Evolutionary conservation across 805 yeast genomes (phyloP).

Genomic region (Metschnikowia peoriensis): DNA sequence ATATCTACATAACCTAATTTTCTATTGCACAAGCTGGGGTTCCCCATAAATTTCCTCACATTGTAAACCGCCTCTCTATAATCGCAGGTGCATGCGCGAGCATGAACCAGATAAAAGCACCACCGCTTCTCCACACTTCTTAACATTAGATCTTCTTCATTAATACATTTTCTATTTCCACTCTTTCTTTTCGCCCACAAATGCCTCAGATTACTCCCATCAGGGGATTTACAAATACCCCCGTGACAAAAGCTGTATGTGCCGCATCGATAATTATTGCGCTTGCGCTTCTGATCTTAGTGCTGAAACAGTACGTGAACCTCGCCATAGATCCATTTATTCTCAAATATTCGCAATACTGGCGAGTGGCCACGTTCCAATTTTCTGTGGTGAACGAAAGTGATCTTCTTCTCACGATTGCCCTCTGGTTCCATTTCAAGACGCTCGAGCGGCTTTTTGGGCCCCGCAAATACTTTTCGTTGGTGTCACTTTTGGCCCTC

Average conservation of each 20-base stretch:
- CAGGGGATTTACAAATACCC: slow-evolving; percentile 42
- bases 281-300: slow-evolving; percentile 42
- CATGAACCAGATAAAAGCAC: background rate
- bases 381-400: slow-evolving; percentile 57
- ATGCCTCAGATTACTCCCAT: slow-evolving; percentile 44
- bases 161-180: too few relatives aligned
- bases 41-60: too few relatives aligned
- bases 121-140: background rate
- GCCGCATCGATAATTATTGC: slow-evolving; percentile 36
- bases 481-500: slow-evolving; percentile 41
- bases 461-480: slow-evolving; percentile 49
- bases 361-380: slow-evolving; percentile 52
- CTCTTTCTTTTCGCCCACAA: background rate
- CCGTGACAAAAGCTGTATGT: slow-evolving; percentile 41
- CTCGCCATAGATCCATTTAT: slow-evolving; percentile 54
- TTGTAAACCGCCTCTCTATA: background rate
- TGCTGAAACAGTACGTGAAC: slow-evolving; percentile 41
- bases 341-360: slow-evolving; percentile 53
- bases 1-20: too few relatives aligned
- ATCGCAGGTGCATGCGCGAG: background rate
- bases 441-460: slow-evolving; percentile 59
- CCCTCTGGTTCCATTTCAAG: slow-evolving; percentile 52
- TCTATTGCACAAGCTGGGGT: too few relatives aligned
- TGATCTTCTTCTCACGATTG: slow-evolving; percentile 47
- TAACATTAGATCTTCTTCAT: too few relatives aligned